phyloP scores from a whole-genome alignment of 2,329 filamentous ascomycete genomes.

The Phialemonium atrogriseum region DNA sequence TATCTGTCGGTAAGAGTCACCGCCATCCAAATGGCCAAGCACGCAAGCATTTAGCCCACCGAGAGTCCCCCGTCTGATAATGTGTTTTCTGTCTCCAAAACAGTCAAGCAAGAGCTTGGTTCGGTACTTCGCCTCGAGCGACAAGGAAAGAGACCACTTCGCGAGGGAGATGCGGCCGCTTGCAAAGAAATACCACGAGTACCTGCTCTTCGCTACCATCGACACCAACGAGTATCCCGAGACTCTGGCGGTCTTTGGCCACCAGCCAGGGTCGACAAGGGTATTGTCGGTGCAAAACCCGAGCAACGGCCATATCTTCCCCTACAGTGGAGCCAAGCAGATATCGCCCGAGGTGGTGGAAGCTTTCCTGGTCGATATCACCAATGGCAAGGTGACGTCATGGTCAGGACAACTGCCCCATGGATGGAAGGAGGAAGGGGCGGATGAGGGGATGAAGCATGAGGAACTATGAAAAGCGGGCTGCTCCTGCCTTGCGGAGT shows the following conservation, averaged over 20 bases:
- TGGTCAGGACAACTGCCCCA: conserved; percentile 17
- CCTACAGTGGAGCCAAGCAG: conserved; percentile 18
- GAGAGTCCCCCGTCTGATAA: too few species aligned
- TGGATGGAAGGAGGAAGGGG: too few species aligned
- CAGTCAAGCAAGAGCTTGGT: conserved; percentile 20
- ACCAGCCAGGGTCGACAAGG: conserved; percentile 17
- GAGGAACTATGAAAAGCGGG: conserved; percentile 14
- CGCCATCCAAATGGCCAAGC: too few species aligned
- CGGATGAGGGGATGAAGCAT: conserved; percentile 3
- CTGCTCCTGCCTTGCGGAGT: too few species aligned
- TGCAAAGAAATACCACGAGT: conserved; percentile 37
- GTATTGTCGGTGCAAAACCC: conserved; percentile 36
- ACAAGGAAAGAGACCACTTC: conserved; percentile 25
- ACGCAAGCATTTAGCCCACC: too few species aligned
- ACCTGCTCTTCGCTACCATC: conserved; percentile 38
- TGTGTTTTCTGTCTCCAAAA: too few species aligned
- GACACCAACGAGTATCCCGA: conserved; percentile 36
- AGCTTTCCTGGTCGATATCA: conserved; percentile 35
- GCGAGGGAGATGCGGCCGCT: conserved; percentile 26
- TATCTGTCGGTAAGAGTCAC: conserved; percentile 24
- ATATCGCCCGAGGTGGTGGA: conserved; percentile 28
- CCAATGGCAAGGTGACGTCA: conserved; percentile 29
- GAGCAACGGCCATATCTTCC: conserved; percentile 34
- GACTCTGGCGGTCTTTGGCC: conserved; percentile 30
- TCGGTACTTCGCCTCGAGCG: conserved; percentile 22